These are phyloP conservation scores for Alternaria solani DNA, from an alignment of 2,329 filamentous ascomycete species.

Conservation along the genomic window DNA sequence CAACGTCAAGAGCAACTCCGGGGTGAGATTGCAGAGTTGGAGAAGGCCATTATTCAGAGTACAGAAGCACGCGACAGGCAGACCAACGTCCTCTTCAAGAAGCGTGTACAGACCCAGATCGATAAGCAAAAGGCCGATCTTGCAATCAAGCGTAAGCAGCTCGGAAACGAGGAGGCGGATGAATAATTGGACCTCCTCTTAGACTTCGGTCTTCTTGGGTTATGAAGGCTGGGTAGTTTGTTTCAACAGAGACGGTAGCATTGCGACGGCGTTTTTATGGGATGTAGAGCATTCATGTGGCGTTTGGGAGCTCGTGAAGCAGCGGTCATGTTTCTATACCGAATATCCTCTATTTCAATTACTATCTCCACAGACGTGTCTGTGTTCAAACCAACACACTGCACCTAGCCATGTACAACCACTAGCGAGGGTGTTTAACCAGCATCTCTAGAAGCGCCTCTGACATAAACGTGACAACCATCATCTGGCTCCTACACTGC, in stretches of 20 bases:
- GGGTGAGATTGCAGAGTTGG: constrained; percentile 64
- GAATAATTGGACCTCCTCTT: constrained; percentile 11
- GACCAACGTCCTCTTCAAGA: constrained; percentile 59
- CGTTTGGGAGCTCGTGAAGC: background rate
- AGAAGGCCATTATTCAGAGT: constrained; percentile 58
- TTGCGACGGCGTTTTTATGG: background rate
- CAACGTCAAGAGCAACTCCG: constrained; percentile 56
- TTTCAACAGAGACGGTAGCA: background rate
- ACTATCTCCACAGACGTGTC: background rate
- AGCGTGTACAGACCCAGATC: constrained; percentile 59
- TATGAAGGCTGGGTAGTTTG: background rate
- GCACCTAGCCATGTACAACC: background rate
- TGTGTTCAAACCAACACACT: background rate
- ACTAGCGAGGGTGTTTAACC: background rate
- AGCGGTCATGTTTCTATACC: background rate
- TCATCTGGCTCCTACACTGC: too few species aligned
- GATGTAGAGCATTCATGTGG: background rate
- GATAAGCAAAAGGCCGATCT: constrained; percentile 56
- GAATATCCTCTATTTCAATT: background rate
- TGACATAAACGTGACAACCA: background rate
- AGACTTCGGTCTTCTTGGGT: background rate
- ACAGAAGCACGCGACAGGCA: constrained; percentile 54
- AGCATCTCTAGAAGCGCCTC: background rate
- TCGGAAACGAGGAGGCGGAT: constrained; percentile 38
- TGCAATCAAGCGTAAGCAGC: constrained; percentile 63